Base-by-base conservation (phyloP, 2,329 filamentous ascomycete genomes). In the Chaetothyriales sp. region DNA sequence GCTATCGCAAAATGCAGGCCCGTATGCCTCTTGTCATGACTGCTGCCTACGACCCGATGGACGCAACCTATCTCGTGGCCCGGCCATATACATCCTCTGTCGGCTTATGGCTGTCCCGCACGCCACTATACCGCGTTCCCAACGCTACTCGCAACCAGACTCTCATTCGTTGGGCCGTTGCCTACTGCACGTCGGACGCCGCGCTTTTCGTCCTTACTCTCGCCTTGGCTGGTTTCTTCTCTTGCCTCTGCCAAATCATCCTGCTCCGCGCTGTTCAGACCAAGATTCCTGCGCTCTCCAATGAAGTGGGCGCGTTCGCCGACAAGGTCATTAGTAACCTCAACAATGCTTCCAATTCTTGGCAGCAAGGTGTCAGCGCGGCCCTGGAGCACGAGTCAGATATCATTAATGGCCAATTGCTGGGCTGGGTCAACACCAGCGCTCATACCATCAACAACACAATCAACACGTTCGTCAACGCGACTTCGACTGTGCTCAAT, bases 171-270 rank as follows among this genome's bases (percentile, higher is more conserved):
- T 95, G 89, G 89, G 80, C 81, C 49, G 73, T 92, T 56, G 86
- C 89, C 7, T 95, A 95, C 65, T 82, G 82, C n/a, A 95, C 89
- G 0, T 89, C 89, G 0, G 70, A 84, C 0, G 80, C 87, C 0
- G 89, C 89, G 18, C 73, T 95, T n/a, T 89, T 95, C 62, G 79
- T 95, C 5, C 76, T 95, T 5, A 83, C 84, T 4, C 80, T 95
- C 43, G 89, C 85, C 8, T 63, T 94, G 8, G 87, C 89, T 1
- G 89, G 89, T 2, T 77, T 94, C 46, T 79, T 94, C 61, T 81
- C 85, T 20, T 94, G 87, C 66, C 72, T 89, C 37, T 92, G 85
- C 66, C 89, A 95, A 70, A 85, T 78, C 58, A 75, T 90, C 51
- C 72, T 95, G n/a, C 77, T 95, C 50, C 78, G 73, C 56, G 73